Evolutionary conservation across 2,329 filamentous ascomycete species (phyloP).

Genomic region (Ophiostoma quercus): DNA sequence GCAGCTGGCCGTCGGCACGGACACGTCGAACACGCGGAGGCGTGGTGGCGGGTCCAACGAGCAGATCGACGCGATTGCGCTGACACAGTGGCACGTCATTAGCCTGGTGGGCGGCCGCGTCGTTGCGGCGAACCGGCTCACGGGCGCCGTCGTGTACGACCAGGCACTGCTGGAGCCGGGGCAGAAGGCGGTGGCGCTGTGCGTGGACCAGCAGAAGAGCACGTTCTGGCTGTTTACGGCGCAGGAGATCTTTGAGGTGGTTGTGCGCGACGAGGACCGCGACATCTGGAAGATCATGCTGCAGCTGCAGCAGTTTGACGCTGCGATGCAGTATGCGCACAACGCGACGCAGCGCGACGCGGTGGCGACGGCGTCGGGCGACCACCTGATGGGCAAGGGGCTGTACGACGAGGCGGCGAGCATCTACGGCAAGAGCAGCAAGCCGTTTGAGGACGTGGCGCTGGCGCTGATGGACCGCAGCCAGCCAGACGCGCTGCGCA

Average conservation of each 20-base stretch:
- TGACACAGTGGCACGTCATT: constrained; percentile 92
- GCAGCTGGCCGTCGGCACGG: constrained; percentile 59
- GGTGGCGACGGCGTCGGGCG: constrained; percentile 85
- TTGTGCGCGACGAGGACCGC: constrained; percentile 81
- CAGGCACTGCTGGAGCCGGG: constrained; percentile 77
- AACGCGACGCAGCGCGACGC: constrained; percentile 79
- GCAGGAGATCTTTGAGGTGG: constrained; percentile 88
- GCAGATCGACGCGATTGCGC: constrained; percentile 63
- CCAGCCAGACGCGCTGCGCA: constrained; percentile 83
- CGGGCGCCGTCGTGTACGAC: constrained; percentile 79
- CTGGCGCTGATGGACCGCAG: constrained; percentile 83
- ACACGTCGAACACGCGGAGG: constrained; percentile 56
- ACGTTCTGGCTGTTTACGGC: constrained; percentile 96
- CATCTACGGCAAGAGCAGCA: constrained; percentile 91
- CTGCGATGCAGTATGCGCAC: constrained; percentile 78
- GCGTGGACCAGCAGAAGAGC: constrained; percentile 87
- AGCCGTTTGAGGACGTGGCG: constrained; percentile 93
- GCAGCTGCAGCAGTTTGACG: constrained; percentile 78
- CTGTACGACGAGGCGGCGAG: constrained; percentile 80
- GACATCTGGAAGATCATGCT: constrained; percentile 96
- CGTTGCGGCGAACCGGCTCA: constrained; percentile 80
- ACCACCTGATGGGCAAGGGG: constrained; percentile 75
- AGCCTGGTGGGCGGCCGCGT: constrained; percentile 76
- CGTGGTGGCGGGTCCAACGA: constrained; percentile 56
- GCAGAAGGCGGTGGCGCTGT: constrained; percentile 74